phyloP scores from a whole-genome alignment of 345 rosid species.

The Isatis tinctoria region DNA sequence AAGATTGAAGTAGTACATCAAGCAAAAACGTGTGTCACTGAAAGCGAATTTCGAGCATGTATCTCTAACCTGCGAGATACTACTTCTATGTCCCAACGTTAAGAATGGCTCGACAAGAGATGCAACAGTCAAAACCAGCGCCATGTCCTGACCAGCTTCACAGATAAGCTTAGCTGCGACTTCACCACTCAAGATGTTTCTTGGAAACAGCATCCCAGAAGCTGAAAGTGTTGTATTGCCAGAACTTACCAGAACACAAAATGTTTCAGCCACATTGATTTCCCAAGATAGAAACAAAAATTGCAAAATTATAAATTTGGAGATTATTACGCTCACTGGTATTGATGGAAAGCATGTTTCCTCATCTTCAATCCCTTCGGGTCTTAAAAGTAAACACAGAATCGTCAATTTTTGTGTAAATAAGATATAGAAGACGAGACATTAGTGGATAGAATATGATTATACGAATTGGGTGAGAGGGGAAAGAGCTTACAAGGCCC shows the following conservation, averaged over 20 bases:
- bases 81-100: constrained; percentile 38
- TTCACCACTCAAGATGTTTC: constrained; percentile 37
- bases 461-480: background rate
- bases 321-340: constrained; percentile 46
- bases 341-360: constrained; percentile 85
- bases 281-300: background rate
- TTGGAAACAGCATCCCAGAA: constrained; percentile 75
- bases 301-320: background rate
- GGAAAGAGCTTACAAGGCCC: constrained; percentile 65
- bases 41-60: background rate
- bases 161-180: constrained; percentile 33
- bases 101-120: constrained; percentile 83
- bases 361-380: constrained; percentile 94
- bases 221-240: constrained; percentile 84
- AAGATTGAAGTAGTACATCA: background rate
- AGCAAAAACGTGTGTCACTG: background rate
- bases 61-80: constrained; percentile 46
- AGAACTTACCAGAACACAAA: constrained; percentile 41
- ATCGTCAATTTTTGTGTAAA: too few species aligned
- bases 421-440: too few species aligned
- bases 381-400: constrained; percentile 35
- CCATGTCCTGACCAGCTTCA: constrained; percentile 33
- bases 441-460: background rate
- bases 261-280: background rate
- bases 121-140: constrained; percentile 68